Conservation (phyloP, 495 filamentous ascomycete genomes). For the Apodospora peruviana region DNA sequence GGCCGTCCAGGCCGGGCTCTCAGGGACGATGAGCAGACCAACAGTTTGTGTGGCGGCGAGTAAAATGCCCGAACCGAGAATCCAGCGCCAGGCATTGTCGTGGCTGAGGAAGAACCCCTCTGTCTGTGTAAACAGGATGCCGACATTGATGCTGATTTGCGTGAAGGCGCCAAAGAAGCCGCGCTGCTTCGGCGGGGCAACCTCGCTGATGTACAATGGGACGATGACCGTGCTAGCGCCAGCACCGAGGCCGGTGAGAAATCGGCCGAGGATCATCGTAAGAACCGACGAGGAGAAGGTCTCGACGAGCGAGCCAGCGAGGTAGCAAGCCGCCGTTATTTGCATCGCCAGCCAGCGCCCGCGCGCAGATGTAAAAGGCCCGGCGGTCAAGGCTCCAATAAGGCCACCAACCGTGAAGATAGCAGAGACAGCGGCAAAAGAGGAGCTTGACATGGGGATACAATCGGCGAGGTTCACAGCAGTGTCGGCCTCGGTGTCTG, state of each 20-base stretch:
- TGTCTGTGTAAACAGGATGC: conserved; percentile 77
- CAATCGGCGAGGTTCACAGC: conserved; percentile 59
- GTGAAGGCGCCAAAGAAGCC: conserved; percentile 90
- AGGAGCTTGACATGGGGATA: conserved; percentile 69
- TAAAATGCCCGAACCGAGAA: conserved; percentile 66
- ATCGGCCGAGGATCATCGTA: conserved; percentile 63
- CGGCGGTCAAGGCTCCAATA: conserved; percentile 71
- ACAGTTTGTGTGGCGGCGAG: conserved; percentile 61
- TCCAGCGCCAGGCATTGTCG: conserved; percentile 72
- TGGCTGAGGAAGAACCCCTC: conserved; percentile 82
- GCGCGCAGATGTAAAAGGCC: conserved; percentile 63
- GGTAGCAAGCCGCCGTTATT: conserved; percentile 66
- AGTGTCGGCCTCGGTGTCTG: conserved; percentile 14
- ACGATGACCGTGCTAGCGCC: conserved; percentile 89
- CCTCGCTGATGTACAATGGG: conserved; percentile 90
- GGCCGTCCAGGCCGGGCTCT: conserved; percentile 83
- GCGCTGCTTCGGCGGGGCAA: conserved; percentile 69
- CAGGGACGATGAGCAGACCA: conserved; percentile 65
- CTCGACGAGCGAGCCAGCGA: conserved; percentile 69
- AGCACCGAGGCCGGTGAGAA: conserved; percentile 76
- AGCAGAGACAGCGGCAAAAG: conserved; percentile 77
- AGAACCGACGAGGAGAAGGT: conserved; percentile 62
- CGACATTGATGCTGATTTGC: conserved; percentile 90
- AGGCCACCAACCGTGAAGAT: conserved; percentile 91
- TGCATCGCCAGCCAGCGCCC: conserved; percentile 71